Conservation (phyloP, 805 yeast genomes). For the Yamadazyma tumulicola region DNA sequence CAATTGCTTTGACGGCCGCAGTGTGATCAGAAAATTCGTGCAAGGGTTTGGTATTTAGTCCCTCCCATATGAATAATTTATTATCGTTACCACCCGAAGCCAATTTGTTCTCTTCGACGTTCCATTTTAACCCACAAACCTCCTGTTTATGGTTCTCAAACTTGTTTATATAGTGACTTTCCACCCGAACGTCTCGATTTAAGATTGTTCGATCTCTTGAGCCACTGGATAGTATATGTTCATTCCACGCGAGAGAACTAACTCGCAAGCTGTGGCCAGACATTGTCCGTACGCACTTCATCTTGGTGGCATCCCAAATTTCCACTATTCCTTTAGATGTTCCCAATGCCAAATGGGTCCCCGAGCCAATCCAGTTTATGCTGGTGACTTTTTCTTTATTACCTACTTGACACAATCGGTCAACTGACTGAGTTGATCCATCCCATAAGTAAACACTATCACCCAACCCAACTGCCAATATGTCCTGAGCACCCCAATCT, state of each 20-base stretch:
- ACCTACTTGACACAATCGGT: constrained; percentile 67
- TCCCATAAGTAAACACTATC: constrained; percentile 89
- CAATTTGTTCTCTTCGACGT: constrained; percentile 80
- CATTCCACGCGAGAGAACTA: constrained; percentile 90
- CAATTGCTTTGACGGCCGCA: constrained; percentile 94
- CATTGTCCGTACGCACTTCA: constrained; percentile 84
- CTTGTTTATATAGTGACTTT: constrained; percentile 73
- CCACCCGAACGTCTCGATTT: constrained; percentile 87
- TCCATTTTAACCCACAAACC: constrained; percentile 96
- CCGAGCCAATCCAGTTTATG: constrained; percentile 89
- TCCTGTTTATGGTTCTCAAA: constrained; percentile 84
- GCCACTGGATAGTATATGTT: constrained; percentile 83
- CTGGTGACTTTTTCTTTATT: constrained; percentile 73
- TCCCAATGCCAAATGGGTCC: constrained; percentile 92
- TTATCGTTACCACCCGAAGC: constrained; percentile 98
- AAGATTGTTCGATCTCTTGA: constrained; percentile 79
- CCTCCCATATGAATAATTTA: constrained; percentile 83
- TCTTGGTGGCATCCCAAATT: constrained; percentile 87
- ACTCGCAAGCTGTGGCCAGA: constrained; percentile 86
- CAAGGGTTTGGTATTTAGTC: constrained; percentile 62
- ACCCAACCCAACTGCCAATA: constrained; percentile 87
- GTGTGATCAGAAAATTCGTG: constrained; percentile 76
- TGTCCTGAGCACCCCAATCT: constrained; percentile 92
- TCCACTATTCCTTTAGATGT: constrained; percentile 84
- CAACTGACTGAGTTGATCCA: constrained; percentile 79